These are phyloP conservation scores for Corymbia calophylla DNA, from an alignment of 441 rosid genomes.

Conservation along the genomic window DNA sequence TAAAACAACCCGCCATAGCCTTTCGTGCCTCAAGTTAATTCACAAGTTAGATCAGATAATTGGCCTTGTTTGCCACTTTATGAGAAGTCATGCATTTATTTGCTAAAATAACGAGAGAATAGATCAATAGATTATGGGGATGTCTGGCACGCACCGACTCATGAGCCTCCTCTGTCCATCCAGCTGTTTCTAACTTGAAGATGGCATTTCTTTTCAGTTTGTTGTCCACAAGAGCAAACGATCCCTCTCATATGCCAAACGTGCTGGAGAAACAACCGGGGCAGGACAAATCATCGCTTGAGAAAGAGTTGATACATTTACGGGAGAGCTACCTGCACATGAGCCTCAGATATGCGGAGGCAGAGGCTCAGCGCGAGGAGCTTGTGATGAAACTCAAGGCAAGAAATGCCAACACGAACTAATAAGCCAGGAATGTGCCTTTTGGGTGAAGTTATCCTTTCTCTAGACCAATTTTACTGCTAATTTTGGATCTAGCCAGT, in stretches of 20 bases:
- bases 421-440: not conserved
- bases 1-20: not conserved
- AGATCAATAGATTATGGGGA: not conserved
- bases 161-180: not conserved
- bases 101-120: not conserved
- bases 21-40: not conserved
- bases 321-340: slow-evolving; percentile 43
- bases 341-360: slow-evolving; percentile 69
- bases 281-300: slow-evolving; percentile 7
- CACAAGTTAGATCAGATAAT: not conserved
- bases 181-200: not conserved
- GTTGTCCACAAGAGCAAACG: slow-evolving; percentile 14
- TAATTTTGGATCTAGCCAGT: not conserved
- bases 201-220: slow-evolving; percentile 22
- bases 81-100: not conserved
- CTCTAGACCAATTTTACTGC: not conserved
- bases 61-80: not conserved
- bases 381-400: slow-evolving; percentile 47
- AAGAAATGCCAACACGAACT: slow-evolving; percentile 13
- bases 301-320: slow-evolving; percentile 41
- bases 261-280: not conserved
- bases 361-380: slow-evolving; percentile 45
- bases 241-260: slow-evolving; percentile 2
- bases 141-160: not conserved
- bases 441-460: not conserved